Conservation (phyloP, 73 alveolate species). For the Paramecium bursaria region DNA sequence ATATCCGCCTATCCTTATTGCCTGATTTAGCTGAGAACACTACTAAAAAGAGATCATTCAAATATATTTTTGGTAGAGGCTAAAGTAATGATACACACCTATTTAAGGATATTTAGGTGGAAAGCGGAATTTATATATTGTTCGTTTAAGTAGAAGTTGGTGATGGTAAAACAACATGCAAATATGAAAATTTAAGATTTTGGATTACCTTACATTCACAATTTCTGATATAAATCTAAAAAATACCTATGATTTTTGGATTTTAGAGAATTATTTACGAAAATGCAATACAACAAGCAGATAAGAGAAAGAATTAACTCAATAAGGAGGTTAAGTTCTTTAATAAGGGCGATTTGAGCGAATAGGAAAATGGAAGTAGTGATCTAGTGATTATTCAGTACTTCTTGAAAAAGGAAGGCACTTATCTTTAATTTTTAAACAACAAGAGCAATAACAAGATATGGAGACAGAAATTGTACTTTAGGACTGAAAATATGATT, state of each 20-base stretch:
- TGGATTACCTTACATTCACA: slow-evolving; percentile 18
- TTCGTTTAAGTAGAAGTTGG: slow-evolving; percentile 49
- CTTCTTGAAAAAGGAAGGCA: slow-evolving; percentile 41
- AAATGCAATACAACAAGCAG: slow-evolving; percentile 25
- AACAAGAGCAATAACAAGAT: slow-evolving; percentile 34
- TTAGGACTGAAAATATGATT: slow-evolving; percentile 2
- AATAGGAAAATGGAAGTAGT: slow-evolving; percentile 51
- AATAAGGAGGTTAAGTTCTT: not conserved
- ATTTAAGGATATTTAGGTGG: slow-evolving; percentile 18
- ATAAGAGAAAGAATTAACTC: not conserved
- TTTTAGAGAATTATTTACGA: slow-evolving; percentile 28
- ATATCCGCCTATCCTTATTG: no score
- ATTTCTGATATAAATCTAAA: not conserved
- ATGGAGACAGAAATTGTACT: slow-evolving; percentile 3
- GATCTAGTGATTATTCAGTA: slow-evolving; percentile 37
- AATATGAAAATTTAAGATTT: not conserved
- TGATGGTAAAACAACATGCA: slow-evolving; percentile 9
- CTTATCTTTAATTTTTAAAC: slow-evolving; percentile 22
- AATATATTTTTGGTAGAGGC: slow-evolving; percentile 56
- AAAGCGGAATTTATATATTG: slow-evolving; percentile 42
- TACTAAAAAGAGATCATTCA: slow-evolving; percentile 5
- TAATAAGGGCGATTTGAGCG: slow-evolving; percentile 56
- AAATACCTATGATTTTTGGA: not conserved
- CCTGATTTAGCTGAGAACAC: not conserved
- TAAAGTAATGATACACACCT: not conserved